Evolutionary conservation across 1,284 basidiomycete genomes (phyloP).

Genomic region (Cerrena zonata): DNA sequence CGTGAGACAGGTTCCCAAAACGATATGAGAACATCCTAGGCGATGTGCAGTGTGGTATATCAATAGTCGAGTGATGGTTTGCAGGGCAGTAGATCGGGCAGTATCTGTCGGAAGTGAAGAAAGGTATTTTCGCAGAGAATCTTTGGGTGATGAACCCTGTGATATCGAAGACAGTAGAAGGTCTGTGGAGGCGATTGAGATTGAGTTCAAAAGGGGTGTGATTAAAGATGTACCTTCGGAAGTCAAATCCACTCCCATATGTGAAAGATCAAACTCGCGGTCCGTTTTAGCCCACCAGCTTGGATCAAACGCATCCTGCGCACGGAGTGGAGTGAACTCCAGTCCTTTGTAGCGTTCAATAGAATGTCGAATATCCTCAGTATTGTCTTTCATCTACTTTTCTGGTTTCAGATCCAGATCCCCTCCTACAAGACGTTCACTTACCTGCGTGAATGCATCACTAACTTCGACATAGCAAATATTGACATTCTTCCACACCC

Average conservation of each 20-base stretch:
- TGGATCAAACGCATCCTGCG: conserved; percentile 70
- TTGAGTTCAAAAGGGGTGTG: background rate
- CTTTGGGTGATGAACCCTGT: conserved; percentile 33
- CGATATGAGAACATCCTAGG: conserved; percentile 62
- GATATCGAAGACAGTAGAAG: conserved; percentile 9
- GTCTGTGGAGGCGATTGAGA: conserved; percentile 17
- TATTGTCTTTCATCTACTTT: conserved; percentile 49
- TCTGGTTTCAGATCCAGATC: conserved; percentile 11
- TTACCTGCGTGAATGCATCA: conserved; percentile 54
- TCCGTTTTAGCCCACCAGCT: conserved; percentile 56
- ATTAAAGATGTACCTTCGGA: conserved; percentile 44
- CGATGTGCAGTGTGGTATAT: conserved; percentile 61
- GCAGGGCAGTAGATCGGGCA: conserved; percentile 58
- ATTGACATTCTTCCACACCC: conserved; percentile 55
- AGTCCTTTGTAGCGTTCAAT: conserved; percentile 46
- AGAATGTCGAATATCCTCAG: conserved; percentile 41
- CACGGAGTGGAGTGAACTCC: conserved; percentile 52
- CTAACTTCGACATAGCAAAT: conserved; percentile 70
- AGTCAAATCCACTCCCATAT: conserved; percentile 40
- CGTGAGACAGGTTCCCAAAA: conserved; percentile 79
- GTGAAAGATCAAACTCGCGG: conserved; percentile 20
- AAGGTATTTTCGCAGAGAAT: conserved; percentile 55
- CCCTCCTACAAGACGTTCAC: conserved; percentile 19
- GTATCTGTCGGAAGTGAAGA: conserved; percentile 73
- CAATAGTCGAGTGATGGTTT: conserved; percentile 62